These are phyloP conservation scores for Trichosporon coremiiforme DNA, from an alignment of 1,284 basidiomycete species.

Conservation along the genomic window DNA sequence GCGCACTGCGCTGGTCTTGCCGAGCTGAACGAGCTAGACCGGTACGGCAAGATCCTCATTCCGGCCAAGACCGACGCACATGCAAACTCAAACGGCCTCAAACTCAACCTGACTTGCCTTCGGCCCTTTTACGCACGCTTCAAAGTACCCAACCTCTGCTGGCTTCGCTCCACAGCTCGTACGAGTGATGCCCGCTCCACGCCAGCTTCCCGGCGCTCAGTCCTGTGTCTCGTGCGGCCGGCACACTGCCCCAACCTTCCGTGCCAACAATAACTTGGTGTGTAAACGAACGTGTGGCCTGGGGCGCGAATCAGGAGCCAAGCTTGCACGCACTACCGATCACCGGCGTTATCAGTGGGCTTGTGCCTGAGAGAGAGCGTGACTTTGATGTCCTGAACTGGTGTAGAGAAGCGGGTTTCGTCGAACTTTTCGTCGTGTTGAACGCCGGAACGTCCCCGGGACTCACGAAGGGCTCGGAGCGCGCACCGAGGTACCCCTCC, in stretches of 20 bases:
- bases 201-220: background rate
- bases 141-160: background rate
- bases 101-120: background rate
- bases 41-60: background rate
- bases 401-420: background rate
- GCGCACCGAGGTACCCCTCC: background rate
- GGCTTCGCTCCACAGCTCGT: background rate
- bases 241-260: no score
- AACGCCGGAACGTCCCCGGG: no score
- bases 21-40: background rate
- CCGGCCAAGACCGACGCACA: background rate
- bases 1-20: background rate
- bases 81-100: background rate
- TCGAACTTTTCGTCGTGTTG: background rate
- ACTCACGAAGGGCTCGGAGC: no score
- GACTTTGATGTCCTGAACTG: background rate
- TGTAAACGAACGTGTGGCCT: background rate
- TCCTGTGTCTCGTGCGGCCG: background rate
- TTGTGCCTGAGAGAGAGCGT: conserved; percentile 7
- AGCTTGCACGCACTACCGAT: background rate
- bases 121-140: background rate
- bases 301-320: background rate
- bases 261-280: background rate
- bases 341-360: background rate
- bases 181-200: no score